A percentile compares a stretch with the other conserved stretches of the same genome.
Evolutionary conservation across 1,284 basidiomycete species (phyloP).

Genomic region (Melampsora occidentalis): DNA sequence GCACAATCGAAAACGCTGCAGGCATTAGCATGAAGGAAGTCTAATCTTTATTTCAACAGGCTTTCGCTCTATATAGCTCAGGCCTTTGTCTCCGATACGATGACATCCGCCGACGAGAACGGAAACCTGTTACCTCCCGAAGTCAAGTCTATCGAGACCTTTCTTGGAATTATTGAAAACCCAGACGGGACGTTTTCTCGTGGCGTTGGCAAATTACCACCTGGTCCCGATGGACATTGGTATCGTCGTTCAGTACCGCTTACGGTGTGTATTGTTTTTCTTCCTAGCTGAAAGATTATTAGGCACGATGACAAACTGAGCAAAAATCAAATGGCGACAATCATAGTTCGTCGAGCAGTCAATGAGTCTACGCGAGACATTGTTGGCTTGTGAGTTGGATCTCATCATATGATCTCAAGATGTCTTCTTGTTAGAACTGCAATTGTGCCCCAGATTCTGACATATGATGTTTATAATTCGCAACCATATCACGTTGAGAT

Average conservation of each 20-base stretch:
- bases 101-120: background rate
- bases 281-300: too few species aligned
- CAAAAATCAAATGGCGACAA: too few species aligned
- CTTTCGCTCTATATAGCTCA: background rate
- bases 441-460: too few species aligned
- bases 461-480: background rate
- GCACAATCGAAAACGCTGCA: too few species aligned
- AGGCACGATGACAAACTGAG: too few species aligned
- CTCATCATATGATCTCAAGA: too few species aligned
- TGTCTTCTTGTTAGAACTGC: too few species aligned
- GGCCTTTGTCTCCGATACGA: background rate
- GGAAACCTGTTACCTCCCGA: background rate
- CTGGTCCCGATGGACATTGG: slow-evolving; percentile 2
- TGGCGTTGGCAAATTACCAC: background rate
- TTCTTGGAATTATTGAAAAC: background rate
- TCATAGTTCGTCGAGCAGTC: background rate
- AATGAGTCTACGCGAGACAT: background rate
- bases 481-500: background rate
- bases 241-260: slow-evolving; percentile 3
- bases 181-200: background rate
- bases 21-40: too few species aligned
- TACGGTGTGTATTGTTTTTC: background rate
- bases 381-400: background rate
- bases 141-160: background rate
- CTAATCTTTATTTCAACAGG: background rate